These are phyloP conservation scores for Capronia americana DNA, from an alignment of 2,329 filamentous ascomycete species.

Conservation along the genomic window DNA sequence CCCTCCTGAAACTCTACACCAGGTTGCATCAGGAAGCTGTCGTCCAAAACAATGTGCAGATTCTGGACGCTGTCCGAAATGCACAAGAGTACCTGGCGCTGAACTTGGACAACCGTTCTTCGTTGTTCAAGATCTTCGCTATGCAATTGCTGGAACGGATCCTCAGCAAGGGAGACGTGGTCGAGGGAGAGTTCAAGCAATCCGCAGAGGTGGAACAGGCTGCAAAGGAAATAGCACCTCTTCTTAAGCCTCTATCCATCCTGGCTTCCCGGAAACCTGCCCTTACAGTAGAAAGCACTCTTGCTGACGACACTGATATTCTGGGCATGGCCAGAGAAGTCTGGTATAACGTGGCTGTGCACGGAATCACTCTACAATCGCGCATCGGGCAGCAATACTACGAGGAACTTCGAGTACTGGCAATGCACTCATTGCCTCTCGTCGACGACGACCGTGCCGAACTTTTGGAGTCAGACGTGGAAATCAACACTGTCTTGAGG, in stretches of 20 bases:
- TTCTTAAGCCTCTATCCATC: conserved; percentile 84
- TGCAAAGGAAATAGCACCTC: conserved; percentile 82
- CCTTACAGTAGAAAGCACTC: conserved; percentile 41
- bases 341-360: conserved; percentile 97
- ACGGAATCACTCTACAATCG: conserved; percentile 82
- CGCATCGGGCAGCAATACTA: conserved; percentile 74
- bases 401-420: conserved; percentile 80
- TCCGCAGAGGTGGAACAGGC: conserved; percentile 82
- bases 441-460: conserved; percentile 88
- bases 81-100: conserved; percentile 81
- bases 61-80: conserved; percentile 76
- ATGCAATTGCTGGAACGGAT: conserved; percentile 83
- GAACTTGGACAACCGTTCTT: conserved; percentile 69
- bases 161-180: conserved; percentile 86
- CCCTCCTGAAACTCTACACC: conserved; percentile 82
- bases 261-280: conserved; percentile 70
- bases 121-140: conserved; percentile 82
- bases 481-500: conserved; percentile 90
- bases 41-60: conserved; percentile 68
- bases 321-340: conserved; percentile 81
- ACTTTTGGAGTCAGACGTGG: conserved; percentile 92
- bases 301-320: conserved; percentile 67
- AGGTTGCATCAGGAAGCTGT: conserved; percentile 76
- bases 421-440: conserved; percentile 83
- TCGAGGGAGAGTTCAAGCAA: conserved; percentile 74